Evolutionary conservation across 805 yeast species (phyloP).

Genomic region (Candida arabinofermentans): DNA sequence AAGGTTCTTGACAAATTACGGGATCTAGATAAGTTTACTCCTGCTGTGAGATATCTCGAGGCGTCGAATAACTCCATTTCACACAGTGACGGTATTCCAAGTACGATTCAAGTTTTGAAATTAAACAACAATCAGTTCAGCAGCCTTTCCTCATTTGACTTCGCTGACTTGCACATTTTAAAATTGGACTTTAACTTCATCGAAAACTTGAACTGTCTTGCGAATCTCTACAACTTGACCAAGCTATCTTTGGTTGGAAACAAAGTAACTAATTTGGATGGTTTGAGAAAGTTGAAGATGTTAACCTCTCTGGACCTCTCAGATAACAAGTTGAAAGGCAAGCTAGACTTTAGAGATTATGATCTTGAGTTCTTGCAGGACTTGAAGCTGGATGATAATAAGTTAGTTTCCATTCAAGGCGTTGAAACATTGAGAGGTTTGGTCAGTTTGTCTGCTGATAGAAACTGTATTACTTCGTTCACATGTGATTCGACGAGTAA

Average conservation of each 20-base stretch:
- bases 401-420: conserved; percentile 31
- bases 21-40: conserved; percentile 42
- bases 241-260: conserved; percentile 38
- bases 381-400: conserved; percentile 40
- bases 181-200: conserved; percentile 38
- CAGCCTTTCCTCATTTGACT: conserved; percentile 39
- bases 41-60: conserved; percentile 37
- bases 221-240: conserved; percentile 38
- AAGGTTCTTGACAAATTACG: conserved; percentile 37
- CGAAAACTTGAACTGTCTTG: conserved; percentile 34
- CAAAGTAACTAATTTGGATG: conserved; percentile 32
- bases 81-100: conserved; percentile 45
- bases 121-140: conserved; percentile 38
- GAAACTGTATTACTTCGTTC: conserved; percentile 35
- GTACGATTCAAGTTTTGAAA: conserved; percentile 33
- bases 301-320: conserved; percentile 39
- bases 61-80: conserved; percentile 39
- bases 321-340: conserved; percentile 37
- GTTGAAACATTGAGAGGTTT: conserved; percentile 35
- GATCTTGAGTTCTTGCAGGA: conserved; percentile 40
- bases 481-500: conserved; percentile 17
- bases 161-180: conserved; percentile 39
- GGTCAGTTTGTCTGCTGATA: conserved; percentile 38
- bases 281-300: conserved; percentile 36
- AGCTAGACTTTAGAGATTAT: conserved; percentile 33